Conservation (phyloP, 345 rosid species). For the Punica granatum region DNA sequence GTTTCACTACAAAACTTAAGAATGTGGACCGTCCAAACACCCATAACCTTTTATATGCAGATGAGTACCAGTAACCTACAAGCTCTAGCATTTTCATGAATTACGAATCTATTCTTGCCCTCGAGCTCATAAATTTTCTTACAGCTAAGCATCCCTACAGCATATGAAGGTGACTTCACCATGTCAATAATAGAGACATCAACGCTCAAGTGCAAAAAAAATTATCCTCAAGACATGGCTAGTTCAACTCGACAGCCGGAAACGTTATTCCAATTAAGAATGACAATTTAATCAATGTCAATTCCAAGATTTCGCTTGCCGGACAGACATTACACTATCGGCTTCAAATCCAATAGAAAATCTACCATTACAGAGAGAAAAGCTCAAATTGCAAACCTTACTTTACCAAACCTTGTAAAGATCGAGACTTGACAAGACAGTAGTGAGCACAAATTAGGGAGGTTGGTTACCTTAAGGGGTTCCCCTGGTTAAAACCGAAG, state of each 20-base stretch:
- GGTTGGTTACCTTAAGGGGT: conserved; percentile 71
- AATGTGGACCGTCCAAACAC: neutral
- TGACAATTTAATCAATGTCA: neutral
- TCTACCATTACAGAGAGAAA: no score
- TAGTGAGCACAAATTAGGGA: no score
- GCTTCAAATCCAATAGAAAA: no score
- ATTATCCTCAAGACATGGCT: neutral
- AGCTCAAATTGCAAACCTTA: conserved; percentile 3
- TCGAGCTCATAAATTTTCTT: neutral
- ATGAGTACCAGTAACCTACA: neutral
- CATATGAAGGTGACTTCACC: neutral
- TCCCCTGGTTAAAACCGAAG: conserved; percentile 93
- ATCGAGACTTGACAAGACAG: conserved; percentile 7
- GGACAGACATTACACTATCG: neutral
- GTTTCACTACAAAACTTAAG: neutral
- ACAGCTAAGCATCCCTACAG: neutral
- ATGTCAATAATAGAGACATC: neutral
- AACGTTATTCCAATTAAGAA: neutral
- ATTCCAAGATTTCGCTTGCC: neutral
- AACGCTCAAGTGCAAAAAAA: neutral
- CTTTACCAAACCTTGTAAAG: neutral
- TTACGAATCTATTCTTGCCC: neutral
- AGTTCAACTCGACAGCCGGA: neutral
- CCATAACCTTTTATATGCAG: neutral
- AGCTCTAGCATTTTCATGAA: neutral